phyloP scores from a whole-genome alignment of 768 basidiomycete species.

The Candolleomyces efflorescens region DNA sequence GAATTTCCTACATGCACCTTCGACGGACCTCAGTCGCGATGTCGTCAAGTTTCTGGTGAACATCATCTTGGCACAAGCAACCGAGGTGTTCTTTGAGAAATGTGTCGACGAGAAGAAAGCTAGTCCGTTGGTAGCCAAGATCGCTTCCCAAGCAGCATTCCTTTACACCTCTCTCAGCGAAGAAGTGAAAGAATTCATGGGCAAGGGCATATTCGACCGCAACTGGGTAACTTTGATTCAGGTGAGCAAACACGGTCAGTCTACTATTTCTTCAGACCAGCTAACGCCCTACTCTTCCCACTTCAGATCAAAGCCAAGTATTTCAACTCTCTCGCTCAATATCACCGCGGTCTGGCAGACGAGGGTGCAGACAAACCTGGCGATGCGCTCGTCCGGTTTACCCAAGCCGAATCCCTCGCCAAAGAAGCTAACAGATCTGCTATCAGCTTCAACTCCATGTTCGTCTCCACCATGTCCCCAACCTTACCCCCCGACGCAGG shows the following conservation, averaged over 20 bases:
- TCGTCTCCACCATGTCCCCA: conserved; percentile 68
- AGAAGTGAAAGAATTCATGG: conserved; percentile 95
- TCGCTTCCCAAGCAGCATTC: conserved; percentile 75
- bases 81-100: conserved; percentile 95
- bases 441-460: conserved; percentile 63
- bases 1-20: conserved; percentile 97
- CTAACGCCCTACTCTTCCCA: neutral
- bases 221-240: conserved; percentile 90
- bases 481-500: conserved; percentile 87
- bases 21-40: conserved; percentile 89
- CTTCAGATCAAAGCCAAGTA: conserved; percentile 85
- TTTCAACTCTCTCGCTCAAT: conserved; percentile 82
- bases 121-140: conserved; percentile 71
- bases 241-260: conserved; percentile 30
- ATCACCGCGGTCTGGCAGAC: conserved; percentile 81
- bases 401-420: conserved; percentile 68
- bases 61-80: conserved; percentile 90
- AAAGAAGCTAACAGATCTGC: conserved; percentile 80
- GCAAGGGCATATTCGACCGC: conserved; percentile 91
- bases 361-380: conserved; percentile 75
- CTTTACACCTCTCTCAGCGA: conserved; percentile 84
- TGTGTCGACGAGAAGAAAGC: conserved; percentile 90
- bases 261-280: neutral
- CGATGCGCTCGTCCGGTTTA: conserved; percentile 77
- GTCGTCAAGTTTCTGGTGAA: conserved; percentile 90